phyloP scores from a whole-genome alignment of 2,329 filamentous ascomycete species.

The Geosmithia flava region DNA sequence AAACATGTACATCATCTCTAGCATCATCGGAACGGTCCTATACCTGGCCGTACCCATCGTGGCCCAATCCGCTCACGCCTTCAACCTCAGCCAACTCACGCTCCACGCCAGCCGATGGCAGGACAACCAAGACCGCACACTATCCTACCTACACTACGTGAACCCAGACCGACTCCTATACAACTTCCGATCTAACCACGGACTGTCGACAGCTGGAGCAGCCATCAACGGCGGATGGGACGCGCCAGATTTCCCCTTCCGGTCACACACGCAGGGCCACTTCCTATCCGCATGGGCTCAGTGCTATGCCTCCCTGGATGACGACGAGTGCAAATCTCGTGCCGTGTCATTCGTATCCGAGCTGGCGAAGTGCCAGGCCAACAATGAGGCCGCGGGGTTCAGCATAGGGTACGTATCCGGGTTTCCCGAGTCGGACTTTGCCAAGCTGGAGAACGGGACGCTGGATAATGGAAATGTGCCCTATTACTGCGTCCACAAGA shows the following conservation, averaged over 20 bases:
- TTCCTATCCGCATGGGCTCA: conserved; percentile 36
- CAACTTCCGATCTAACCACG: conserved; percentile 32
- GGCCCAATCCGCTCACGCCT: not conserved
- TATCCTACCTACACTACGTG: conserved; percentile 31
- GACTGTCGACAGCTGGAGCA: conserved; percentile 31
- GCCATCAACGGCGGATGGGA: conserved; percentile 37
- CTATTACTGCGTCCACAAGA: conserved; percentile 43
- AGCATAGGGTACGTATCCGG: conserved; percentile 33
- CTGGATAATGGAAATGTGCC: conserved; percentile 37
- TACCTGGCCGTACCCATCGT: not conserved
- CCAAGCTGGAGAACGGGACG: conserved; percentile 25
- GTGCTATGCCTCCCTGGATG: conserved; percentile 29
- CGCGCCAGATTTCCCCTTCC: conserved; percentile 39
- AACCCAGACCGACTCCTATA: conserved; percentile 33
- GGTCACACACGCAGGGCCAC: conserved; percentile 37
- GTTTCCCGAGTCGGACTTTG: conserved; percentile 38
- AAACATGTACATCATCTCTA: no score
- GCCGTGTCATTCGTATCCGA: conserved; percentile 32
- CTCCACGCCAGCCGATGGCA: conserved; percentile 3
- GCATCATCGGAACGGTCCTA: no score
- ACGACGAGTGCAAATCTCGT: conserved; percentile 28
- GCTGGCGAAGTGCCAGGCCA: conserved; percentile 35
- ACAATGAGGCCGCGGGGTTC: conserved; percentile 32
- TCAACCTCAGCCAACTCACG: conserved; percentile 2
- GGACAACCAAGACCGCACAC: conserved; percentile 26